These are phyloP conservation scores for Phascolomyces articulosus DNA, from an alignment of 371 early-diverging fungal genomes.

Conservation along the genomic window DNA sequence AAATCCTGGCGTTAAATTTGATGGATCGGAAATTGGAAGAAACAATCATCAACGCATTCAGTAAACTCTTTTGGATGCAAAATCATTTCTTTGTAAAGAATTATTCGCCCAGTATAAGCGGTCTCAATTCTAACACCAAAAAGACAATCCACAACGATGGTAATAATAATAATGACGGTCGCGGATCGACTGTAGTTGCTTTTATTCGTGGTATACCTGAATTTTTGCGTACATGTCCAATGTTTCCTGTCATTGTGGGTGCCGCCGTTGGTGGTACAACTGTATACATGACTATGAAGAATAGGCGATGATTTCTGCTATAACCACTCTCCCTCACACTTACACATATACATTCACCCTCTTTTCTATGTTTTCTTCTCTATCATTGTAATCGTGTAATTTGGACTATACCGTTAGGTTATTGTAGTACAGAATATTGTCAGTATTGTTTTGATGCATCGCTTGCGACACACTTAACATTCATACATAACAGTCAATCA, in stretches of 20 bases:
- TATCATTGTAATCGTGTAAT: neutral
- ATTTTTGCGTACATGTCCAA: slow-evolving; percentile 7
- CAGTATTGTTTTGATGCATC: neutral
- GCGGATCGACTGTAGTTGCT: slow-evolving; percentile 10
- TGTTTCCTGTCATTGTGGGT: slow-evolving; percentile 31
- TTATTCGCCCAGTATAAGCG: slow-evolving; percentile 31
- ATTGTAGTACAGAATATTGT: neutral
- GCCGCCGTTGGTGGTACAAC: slow-evolving; percentile 28
- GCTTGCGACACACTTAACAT: neutral
- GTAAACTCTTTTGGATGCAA: slow-evolving; percentile 86
- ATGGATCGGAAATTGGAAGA: slow-evolving; percentile 18
- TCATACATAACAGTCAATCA: neutral
- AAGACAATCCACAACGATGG: too few species aligned
- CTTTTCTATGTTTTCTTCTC: neutral
- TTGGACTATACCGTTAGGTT: neutral
- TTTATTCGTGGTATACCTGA: slow-evolving; percentile 8
- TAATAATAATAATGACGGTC: neutral
- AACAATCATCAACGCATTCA: slow-evolving; percentile 69
- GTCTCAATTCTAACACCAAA: slow-evolving; percentile 23
- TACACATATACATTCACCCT: too few species aligned
- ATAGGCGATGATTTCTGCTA: neutral
- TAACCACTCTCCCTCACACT: neutral
- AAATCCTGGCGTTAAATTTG: slow-evolving; percentile 58
- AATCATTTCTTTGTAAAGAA: slow-evolving; percentile 81
- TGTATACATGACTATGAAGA: slow-evolving; percentile 1